These are phyloP conservation scores for Gnomoniopsis sp. DNA, from an alignment of 2,329 filamentous ascomycete species.

Conservation along the genomic window DNA sequence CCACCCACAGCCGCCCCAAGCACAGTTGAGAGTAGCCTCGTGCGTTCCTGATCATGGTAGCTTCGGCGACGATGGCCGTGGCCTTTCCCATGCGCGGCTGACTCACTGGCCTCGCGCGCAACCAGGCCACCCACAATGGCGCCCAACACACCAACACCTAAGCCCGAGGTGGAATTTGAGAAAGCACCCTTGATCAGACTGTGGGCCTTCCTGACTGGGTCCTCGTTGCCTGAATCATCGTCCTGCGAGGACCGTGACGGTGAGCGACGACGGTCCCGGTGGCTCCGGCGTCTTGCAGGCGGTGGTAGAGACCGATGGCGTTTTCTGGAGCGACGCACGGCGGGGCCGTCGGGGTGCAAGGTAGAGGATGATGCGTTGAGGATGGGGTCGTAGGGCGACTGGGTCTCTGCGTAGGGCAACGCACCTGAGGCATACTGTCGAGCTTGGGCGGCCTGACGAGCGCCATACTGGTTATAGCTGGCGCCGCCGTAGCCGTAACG, in stretches of 20 bases:
- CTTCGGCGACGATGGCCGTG: slow-evolving; percentile 16
- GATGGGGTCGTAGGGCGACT: slow-evolving; percentile 29
- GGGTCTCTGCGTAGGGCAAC: slow-evolving; percentile 37
- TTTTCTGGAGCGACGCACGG: neutral
- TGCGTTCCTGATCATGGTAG: slow-evolving; percentile 23
- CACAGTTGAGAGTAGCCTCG: slow-evolving; percentile 44
- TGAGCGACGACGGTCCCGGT: slow-evolving; percentile 22
- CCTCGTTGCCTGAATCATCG: slow-evolving; percentile 20
- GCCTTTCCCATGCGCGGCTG: slow-evolving; percentile 22
- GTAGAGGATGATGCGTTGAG: slow-evolving; percentile 8
- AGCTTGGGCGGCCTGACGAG: neutral
- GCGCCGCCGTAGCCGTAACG: neutral
- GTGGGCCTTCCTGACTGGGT: slow-evolving; percentile 38
- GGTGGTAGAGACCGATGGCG: slow-evolving; percentile 21
- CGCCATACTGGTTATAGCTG: neutral
- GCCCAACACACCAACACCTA: slow-evolving; percentile 50
- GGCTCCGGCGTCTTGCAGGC: slow-evolving; percentile 10
- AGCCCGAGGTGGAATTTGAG: slow-evolving; percentile 43
- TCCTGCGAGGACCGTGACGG: slow-evolving; percentile 17
- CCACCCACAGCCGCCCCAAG: slow-evolving; percentile 54
- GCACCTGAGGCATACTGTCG: neutral
- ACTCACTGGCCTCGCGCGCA: slow-evolving; percentile 45
- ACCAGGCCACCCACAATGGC: slow-evolving; percentile 53
- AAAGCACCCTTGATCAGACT: slow-evolving; percentile 44
- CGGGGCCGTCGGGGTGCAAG: slow-evolving; percentile 4